Evolutionary conservation across 768 basidiomycete genomes (phyloP), one percentile per base, ranked within the genome.

Genomic region (Serendipita sp.): DNA sequence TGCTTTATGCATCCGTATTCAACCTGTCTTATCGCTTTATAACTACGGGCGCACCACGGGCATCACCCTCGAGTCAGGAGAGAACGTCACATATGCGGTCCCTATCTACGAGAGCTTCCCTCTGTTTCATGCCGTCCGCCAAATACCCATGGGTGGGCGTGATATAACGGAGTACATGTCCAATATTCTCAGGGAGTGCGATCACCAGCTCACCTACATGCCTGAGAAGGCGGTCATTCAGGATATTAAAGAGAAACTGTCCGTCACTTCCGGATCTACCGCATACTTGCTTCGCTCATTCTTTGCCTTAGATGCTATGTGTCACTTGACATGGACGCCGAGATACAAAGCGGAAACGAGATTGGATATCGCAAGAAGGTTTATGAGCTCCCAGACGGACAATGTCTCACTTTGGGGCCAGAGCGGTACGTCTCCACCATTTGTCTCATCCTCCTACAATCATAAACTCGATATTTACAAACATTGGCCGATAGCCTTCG

Each of bases 1-100:
- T 65, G 90, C 91, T 10, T 90, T 92, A 81, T 92, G 92, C 79
- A 88, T 92, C 69, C 81, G 86, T 64, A 91, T 92, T 76, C 91
- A 94, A 78, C 89, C 89, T 73, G 89, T 92, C 64, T 81, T 94
- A 45, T 91, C 89, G 56, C 79, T 84, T 44, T 85, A 85, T 75
- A 83, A 83, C 38, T 84, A 83, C 53, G 84, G 84, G 72, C 80
- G 84, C 72, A 85, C 84, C 64, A 86, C 84, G 65, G 84, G 84
- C 80, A 84, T 85, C 74, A 83, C 85, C 45, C 79, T 86, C 71
- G 84, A 86, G 75, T 85, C 84, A n/a, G 84, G 84, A 69, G 84
- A 85, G 70, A 83, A 83, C 79, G 84, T 85, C 69, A 77, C 81
- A 65, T 84, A 86, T 80, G 83, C 81, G 46, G 84, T 86, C 35